These are phyloP conservation scores for Heritiera fomes DNA, from an alignment of 345 rosid species.

Conservation along the genomic window DNA sequence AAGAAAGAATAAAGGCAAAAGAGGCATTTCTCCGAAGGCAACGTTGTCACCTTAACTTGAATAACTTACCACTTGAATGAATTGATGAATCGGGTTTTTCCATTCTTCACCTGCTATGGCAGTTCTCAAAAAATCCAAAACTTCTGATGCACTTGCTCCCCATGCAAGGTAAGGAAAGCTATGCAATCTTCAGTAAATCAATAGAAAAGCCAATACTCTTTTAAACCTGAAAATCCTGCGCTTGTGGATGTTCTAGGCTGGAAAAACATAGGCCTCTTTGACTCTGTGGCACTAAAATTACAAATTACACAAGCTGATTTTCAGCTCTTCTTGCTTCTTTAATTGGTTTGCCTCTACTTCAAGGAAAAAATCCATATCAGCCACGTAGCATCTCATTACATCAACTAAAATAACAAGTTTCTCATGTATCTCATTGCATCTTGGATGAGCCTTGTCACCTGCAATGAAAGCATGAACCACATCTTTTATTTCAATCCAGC, in stretches of 20 bases:
- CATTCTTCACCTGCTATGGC: neutral
- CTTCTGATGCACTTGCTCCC: neutral
- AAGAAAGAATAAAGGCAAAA: neutral
- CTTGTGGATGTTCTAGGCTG: neutral
- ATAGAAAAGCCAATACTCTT: neutral
- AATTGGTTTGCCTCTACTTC: constrained; percentile 18
- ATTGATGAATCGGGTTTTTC: neutral
- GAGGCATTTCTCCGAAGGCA: neutral
- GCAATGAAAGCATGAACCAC: constrained; percentile 68
- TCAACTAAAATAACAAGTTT: constrained; percentile 46
- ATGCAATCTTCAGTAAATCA: too few species aligned
- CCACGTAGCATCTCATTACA: constrained; percentile 55
- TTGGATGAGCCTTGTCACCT: constrained; percentile 71
- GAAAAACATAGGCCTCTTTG: neutral
- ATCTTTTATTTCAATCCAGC: constrained; percentile 88
- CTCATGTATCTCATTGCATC: constrained; percentile 28
- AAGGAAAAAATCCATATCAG: constrained; percentile 24
- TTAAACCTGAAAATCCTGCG: neutral
- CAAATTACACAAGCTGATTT: neutral
- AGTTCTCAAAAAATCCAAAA: neutral
- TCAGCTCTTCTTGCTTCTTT: neutral
- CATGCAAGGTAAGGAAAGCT: neutral
- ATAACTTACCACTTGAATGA: neutral
- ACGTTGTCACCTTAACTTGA: neutral
- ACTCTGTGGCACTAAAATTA: neutral